Evolutionary conservation across 768 basidiomycete genomes (phyloP).

Genomic region (Phlebiopsis flavidoalba): DNA sequence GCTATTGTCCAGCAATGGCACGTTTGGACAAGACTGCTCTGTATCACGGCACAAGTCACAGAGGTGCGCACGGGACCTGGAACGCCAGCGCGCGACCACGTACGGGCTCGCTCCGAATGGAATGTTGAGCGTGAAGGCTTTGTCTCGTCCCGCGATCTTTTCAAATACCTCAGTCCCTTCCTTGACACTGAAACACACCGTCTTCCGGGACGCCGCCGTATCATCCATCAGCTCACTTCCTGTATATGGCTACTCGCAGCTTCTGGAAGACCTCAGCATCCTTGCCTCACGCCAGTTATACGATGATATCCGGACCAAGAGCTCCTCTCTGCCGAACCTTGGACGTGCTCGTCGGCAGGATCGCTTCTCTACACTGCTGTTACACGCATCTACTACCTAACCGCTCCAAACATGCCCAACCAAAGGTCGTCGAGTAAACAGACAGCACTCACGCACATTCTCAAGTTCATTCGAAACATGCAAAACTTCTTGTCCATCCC

Average conservation of each 20-base stretch:
- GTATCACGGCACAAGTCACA: conserved; percentile 67
- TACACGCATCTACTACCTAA: conserved; percentile 84
- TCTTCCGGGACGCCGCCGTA: conserved; percentile 83
- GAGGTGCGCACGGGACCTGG: conserved; percentile 46
- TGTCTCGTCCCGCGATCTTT: conserved; percentile 76
- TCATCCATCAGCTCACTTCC: conserved; percentile 87
- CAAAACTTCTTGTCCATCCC: conserved; percentile 68
- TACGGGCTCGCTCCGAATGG: conserved; percentile 63
- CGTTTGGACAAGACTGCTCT: conserved; percentile 80
- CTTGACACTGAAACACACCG: conserved; percentile 79
- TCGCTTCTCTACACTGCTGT: conserved; percentile 78
- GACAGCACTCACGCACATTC: conserved; percentile 69
- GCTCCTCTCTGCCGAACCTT: conserved; percentile 32
- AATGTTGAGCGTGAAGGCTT: conserved; percentile 79
- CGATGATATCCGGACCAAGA: conserved; percentile 61
- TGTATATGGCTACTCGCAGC: conserved; percentile 65
- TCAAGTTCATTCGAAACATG: conserved; percentile 84
- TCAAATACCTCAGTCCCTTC: conserved; percentile 82
- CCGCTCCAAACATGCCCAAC: conserved; percentile 70
- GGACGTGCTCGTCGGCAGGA: conserved; percentile 69
- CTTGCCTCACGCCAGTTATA: conserved; percentile 81
- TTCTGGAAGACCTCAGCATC: conserved; percentile 79
- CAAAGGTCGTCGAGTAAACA: conserved; percentile 65
- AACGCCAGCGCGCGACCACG: conserved; percentile 56
- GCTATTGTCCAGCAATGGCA: conserved; percentile 72